phyloP scores from a whole-genome alignment of 805 yeast species.

The Saccharomyces kudriavzevii region DNA sequence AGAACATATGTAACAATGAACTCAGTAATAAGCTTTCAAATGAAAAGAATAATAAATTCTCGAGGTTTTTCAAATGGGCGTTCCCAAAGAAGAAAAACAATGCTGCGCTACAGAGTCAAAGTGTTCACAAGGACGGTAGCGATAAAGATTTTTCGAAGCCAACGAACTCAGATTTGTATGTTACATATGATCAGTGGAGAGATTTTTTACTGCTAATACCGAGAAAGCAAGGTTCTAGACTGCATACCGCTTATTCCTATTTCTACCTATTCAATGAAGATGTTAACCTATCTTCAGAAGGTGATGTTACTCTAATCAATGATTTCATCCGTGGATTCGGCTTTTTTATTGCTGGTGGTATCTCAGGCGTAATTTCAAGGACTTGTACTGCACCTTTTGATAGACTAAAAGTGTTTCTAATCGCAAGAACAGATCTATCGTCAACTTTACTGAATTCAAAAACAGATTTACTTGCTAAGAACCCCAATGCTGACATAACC shows the following conservation, averaged over 20 bases:
- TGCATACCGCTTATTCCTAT: conserved; percentile 71
- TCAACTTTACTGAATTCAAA: conserved; percentile 60
- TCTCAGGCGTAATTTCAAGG: conserved; percentile 91
- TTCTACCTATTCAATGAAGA: conserved; percentile 55
- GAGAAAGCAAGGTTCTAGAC: conserved; percentile 63
- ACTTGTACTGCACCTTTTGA: conserved; percentile 97
- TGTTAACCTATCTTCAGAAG: conserved; percentile 77
- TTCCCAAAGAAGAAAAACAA: conserved; percentile 11
- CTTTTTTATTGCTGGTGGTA: conserved; percentile 87
- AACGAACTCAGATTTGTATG: conserved; percentile 41
- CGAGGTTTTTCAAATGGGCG: conserved; percentile 28
- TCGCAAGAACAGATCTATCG: conserved; percentile 78
- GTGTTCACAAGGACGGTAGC: conserved; percentile 5
- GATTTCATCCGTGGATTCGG: conserved; percentile 81
- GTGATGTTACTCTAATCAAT: conserved; percentile 78
- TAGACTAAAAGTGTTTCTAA: conserved; percentile 84
- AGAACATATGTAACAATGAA: not conserved
- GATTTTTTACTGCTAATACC: conserved; percentile 80
- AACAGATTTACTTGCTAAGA: conserved; percentile 36
- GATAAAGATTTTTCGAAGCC: conserved; percentile 16
- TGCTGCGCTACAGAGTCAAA: conserved; percentile 1
- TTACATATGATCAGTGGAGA: conserved; percentile 81
- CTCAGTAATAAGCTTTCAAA: not conserved
- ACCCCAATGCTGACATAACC: conserved; percentile 31
- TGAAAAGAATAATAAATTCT: conserved; percentile 5